Evolutionary conservation across 768 basidiomycete genomes (phyloP).

Genomic region (Termitomyces sp.): DNA sequence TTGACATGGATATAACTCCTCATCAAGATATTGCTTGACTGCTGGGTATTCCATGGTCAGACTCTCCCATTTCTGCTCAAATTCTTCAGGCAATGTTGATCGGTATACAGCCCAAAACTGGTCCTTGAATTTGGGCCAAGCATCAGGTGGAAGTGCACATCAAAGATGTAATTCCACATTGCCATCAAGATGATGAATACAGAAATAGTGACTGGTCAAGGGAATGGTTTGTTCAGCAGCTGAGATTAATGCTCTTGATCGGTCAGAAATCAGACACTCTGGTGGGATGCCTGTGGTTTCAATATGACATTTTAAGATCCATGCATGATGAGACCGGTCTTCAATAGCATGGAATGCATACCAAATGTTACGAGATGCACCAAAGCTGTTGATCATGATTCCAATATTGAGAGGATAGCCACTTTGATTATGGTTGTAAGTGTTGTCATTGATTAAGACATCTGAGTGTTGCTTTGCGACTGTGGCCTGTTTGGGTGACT

Average conservation of each 20-base stretch:
- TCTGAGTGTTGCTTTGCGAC: conserved; percentile 21
- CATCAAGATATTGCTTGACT: conserved; percentile 21
- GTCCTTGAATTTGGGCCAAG: conserved; percentile 19
- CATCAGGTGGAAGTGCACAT: conserved; percentile 5
- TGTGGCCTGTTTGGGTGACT: conserved; percentile 23
- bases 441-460: conserved; percentile 29
- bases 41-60: conserved; percentile 14
- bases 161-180: conserved; percentile 24
- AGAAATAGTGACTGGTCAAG: conserved; percentile 21
- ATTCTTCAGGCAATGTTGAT: conserved; percentile 27
- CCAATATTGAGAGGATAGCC: conserved; percentile 27
- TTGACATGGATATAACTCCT: conserved; percentile 24
- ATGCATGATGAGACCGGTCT: conserved; percentile 16
- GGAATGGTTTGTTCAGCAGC: conserved; percentile 16
- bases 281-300: conserved; percentile 12
- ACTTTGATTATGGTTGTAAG: conserved; percentile 23
- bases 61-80: conserved; percentile 18
- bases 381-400: conserved; percentile 25
- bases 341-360: conserved; percentile 24
- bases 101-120: conserved; percentile 27
- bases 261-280: conserved; percentile 20
- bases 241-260: conserved; percentile 18
- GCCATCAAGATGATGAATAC: conserved; percentile 25
- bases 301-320: conserved; percentile 23
- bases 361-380: conserved; percentile 22